Conservation (phyloP, 345 rosid species). For the Sonneratia caseolaris region DNA sequence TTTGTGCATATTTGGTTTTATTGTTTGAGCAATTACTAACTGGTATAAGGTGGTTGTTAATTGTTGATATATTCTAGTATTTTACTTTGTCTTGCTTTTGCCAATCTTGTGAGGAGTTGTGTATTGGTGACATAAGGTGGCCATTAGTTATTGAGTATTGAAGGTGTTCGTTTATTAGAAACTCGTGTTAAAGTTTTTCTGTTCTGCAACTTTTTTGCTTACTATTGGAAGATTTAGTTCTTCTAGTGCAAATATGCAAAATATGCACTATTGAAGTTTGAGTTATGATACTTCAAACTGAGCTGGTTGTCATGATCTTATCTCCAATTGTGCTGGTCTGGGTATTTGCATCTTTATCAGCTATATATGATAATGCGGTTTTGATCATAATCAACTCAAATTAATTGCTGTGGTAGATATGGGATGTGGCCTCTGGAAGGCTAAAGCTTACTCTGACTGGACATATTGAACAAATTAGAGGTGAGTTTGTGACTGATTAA, state of each 20-base stretch:
- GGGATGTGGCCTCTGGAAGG: constrained; percentile 93
- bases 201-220: background rate
- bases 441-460: constrained; percentile 92
- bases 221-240: background rate
- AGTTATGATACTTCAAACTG: background rate
- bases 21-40: background rate
- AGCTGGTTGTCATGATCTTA: background rate
- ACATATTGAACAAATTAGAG: constrained; percentile 94
- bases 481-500: constrained; percentile 23
- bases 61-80: background rate
- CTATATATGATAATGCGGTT: background rate
- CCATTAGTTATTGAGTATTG: background rate
- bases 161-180: background rate
- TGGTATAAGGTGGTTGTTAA: background rate
- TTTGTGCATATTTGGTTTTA: background rate
- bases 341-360: background rate
- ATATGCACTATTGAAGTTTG: background rate
- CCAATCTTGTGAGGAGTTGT: background rate
- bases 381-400: background rate
- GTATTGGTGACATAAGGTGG: background rate
- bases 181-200: background rate
- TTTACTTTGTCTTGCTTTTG: background rate
- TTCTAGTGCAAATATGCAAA: background rate
- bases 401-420: constrained; percentile 46
- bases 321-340: background rate